Percentiles rank a stretch among this genome's conserved stretches.
These are phyloP conservation scores for Pyrrhoderma noxium DNA, from an alignment of 1,284 basidiomycete genomes.

Conservation along the genomic window DNA sequence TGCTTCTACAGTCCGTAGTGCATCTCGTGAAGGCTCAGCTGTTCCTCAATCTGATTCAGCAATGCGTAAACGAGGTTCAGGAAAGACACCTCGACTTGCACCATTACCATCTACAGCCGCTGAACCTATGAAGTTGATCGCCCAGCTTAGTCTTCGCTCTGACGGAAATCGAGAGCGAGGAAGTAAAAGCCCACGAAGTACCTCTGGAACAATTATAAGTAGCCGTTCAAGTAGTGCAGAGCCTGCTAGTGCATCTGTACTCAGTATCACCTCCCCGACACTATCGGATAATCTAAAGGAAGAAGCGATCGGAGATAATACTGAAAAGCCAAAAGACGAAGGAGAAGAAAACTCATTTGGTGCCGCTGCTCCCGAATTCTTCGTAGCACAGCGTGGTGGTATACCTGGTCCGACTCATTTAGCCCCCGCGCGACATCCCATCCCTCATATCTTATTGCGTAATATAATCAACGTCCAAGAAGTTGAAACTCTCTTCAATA, in stretches of 20 bases:
- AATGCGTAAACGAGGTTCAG: constrained; percentile 1
- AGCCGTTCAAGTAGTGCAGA: constrained; percentile 4
- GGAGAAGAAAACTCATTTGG: constrained; percentile 5
- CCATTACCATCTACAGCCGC: constrained; percentile 49
- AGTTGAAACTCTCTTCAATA: constrained; percentile 71
- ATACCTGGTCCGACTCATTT: constrained; percentile 25
- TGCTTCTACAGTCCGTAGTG: constrained; percentile 10
- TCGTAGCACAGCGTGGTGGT: constrained; percentile 9
- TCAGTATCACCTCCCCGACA: background rate
- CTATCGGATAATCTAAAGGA: background rate
- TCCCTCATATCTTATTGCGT: constrained; percentile 63
- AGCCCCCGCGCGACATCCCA: constrained; percentile 36
- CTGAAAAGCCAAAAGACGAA: constrained; percentile 5
- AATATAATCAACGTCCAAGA: constrained; percentile 64
- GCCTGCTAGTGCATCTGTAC: background rate
- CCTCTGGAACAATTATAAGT: background rate
- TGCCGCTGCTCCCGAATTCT: constrained; percentile 13
- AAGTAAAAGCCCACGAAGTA: constrained; percentile 29
- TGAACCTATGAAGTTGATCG: constrained; percentile 65
- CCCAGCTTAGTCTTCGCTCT: constrained; percentile 47
- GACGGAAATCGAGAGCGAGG: constrained; percentile 30
- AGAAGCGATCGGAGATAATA: background rate
- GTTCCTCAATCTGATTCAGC: background rate
- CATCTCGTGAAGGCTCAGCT: constrained; percentile 8
- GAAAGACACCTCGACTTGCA: constrained; percentile 29